phyloP scores from a whole-genome alignment of 2,329 filamentous ascomycete species.

The Harringtonia aguacate region DNA sequence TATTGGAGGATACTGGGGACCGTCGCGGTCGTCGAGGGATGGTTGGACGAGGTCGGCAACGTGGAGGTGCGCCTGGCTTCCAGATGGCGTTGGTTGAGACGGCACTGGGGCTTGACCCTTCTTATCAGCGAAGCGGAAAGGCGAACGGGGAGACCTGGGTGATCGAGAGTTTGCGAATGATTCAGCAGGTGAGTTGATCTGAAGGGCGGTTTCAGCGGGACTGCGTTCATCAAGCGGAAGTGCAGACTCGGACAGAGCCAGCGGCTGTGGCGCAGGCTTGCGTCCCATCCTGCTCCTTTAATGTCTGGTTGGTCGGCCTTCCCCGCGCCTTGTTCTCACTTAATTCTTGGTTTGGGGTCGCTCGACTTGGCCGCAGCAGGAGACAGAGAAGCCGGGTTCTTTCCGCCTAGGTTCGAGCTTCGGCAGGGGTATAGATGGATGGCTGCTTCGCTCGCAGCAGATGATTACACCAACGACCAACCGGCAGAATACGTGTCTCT shows the following conservation, averaged over 20 bases:
- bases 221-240: constrained; percentile 22
- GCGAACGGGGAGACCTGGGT: constrained; percentile 32
- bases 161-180: constrained; percentile 22
- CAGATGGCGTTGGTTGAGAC: neutral
- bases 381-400: neutral
- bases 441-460: neutral
- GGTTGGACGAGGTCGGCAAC: constrained; percentile 21
- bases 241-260: constrained; percentile 35
- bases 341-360: neutral
- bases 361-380: too few species aligned
- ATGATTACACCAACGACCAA: neutral
- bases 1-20: constrained; percentile 17
- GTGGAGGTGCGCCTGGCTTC: constrained; percentile 15
- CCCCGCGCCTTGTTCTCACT: neutral
- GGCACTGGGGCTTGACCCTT: constrained; percentile 14
- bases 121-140: constrained; percentile 32
- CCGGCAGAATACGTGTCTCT: neutral
- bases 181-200: constrained; percentile 23
- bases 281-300: constrained; percentile 35
- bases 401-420: neutral
- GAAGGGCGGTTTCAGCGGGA: constrained; percentile 20
- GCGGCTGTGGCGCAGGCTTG: constrained; percentile 47
- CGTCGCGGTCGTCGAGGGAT: constrained; percentile 15
- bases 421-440: neutral
- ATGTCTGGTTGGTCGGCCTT: too few species aligned